Evolutionary conservation across 495 filamentous ascomycete genomes (phyloP).

Genomic region (Talaromyces adpressus): DNA sequence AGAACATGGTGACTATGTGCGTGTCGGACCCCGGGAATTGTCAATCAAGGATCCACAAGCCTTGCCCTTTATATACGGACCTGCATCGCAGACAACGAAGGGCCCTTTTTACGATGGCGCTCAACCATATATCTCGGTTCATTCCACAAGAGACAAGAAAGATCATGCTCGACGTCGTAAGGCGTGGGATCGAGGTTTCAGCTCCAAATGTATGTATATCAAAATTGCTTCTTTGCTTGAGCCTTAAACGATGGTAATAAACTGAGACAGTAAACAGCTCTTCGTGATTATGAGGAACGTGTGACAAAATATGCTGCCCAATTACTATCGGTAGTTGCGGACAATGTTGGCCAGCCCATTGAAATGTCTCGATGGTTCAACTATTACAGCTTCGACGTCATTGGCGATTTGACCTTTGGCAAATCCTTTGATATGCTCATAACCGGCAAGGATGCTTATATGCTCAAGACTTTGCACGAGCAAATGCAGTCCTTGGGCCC

Average conservation of each 20-base stretch:
- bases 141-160: conserved; percentile 10
- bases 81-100: conserved; percentile 19
- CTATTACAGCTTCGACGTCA: conserved; percentile 38
- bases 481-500: conserved; percentile 20
- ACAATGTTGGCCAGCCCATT: conserved; percentile 13
- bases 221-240: not conserved
- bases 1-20: conserved; percentile 28
- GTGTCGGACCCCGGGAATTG: conserved; percentile 22
- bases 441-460: conserved; percentile 12
- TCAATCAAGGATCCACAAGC: conserved; percentile 17
- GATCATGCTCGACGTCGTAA: conserved; percentile 9
- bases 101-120: conserved; percentile 30
- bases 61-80: conserved; percentile 17
- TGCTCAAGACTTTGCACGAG: conserved; percentile 14
- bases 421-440: conserved; percentile 35
- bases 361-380: conserved; percentile 34
- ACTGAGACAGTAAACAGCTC: not conserved
- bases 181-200: conserved; percentile 7
- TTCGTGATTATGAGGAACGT: conserved; percentile 10
- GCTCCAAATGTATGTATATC: not conserved
- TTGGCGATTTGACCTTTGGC: conserved; percentile 41
- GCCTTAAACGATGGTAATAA: not conserved
- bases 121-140: conserved; percentile 8
- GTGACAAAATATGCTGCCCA: conserved; percentile 12
- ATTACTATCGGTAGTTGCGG: conserved; percentile 10